Conservation (phyloP, 495 filamentous ascomycete species). For the Hypoxylon cercidicola region DNA sequence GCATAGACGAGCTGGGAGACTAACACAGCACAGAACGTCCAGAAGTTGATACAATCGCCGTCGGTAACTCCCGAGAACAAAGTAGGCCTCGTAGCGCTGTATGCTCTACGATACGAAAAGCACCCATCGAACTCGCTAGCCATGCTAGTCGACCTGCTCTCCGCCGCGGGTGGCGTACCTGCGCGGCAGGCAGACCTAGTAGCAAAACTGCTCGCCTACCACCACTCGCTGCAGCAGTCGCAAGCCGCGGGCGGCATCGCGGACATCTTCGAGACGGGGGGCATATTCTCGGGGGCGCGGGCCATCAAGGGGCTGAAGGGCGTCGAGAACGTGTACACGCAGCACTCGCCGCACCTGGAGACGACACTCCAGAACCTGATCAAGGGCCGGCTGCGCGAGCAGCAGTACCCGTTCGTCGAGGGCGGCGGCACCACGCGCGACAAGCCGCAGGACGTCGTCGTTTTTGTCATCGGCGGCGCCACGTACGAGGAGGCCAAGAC, state of each 20-base stretch:
- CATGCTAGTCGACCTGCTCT: slow-evolving; percentile 84
- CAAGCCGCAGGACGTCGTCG: slow-evolving; percentile 94
- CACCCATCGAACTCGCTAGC: slow-evolving; percentile 82
- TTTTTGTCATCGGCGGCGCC: slow-evolving; percentile 91
- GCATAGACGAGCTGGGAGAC: not conserved
- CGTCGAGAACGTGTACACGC: slow-evolving; percentile 98
- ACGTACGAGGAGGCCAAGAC: slow-evolving; percentile 98
- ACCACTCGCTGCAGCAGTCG: slow-evolving; percentile 80
- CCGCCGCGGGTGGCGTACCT: slow-evolving; percentile 78
- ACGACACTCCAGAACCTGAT: slow-evolving; percentile 89
- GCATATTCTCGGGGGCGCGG: slow-evolving; percentile 89
- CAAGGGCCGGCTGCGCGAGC: slow-evolving; percentile 84
- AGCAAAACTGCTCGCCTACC: slow-evolving; percentile 80
- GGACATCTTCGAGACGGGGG: slow-evolving; percentile 90
- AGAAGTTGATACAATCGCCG: slow-evolving; percentile 81
- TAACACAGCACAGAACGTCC: slow-evolving; percentile 70
- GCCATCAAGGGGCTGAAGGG: slow-evolving; percentile 96
- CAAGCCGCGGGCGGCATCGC: slow-evolving; percentile 78
- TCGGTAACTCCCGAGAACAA: slow-evolving; percentile 81
- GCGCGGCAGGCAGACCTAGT: slow-evolving; percentile 78
- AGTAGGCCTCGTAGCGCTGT: slow-evolving; percentile 86
- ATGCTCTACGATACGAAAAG: slow-evolving; percentile 90
- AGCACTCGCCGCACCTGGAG: slow-evolving; percentile 91
- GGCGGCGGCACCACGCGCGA: slow-evolving; percentile 84
- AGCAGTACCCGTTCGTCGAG: slow-evolving; percentile 92